Evolutionary conservation across 2,329 filamentous ascomycete genomes (phyloP), one percentile per base, ranked within the genome.

Genomic region (Ophiognomonia clavigignenti-juglandacearum): DNA sequence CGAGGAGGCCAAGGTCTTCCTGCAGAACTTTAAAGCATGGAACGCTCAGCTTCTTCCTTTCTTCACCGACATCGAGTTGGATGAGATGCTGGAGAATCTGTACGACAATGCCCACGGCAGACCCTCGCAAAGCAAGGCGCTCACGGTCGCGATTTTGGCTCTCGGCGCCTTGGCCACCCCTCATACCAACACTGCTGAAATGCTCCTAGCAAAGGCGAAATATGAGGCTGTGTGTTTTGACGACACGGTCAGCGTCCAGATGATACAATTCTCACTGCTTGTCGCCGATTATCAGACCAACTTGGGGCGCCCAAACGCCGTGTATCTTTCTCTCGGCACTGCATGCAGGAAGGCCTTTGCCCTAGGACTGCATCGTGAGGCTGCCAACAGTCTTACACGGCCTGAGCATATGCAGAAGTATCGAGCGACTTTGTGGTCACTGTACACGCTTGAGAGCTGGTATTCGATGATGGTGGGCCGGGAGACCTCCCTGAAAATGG

Each of bases 201-300:
- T 53, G 7, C 44, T 62, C 2, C 53, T 60, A 23, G 50, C 50
- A 7, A 53, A 56, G 36, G 58, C 60, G 23, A 60, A 61, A 37
- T 54, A 51, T 9, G 55, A 59, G 31, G 58, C 55, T 2, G 37
- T 52, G 3, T 37, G 56, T 4, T 62, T 56, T 27, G 60, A 62
- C 23, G 60, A 62, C 20, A 56, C 56, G 6, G 60, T 62, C n/a
- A 62, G 57, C 6, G 43, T 62, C n/a, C 53, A 56, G 3, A 62
- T 62, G 58, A 55, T 62, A 4, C 60, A 62, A 35, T 55, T 58
- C 27, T 60, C 58, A 0, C 44, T 62, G 10, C 42, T 61, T 4
- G 24, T 58, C 19, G 54, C 60, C 5, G 53, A 58, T 11, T 62
- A 61, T 32, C 60, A 62, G 26, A 50, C 50, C 16, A 54, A 57